These are phyloP conservation scores for Fusarium globosum DNA, from an alignment of 2,329 filamentous ascomycete genomes.

Conservation along the genomic window DNA sequence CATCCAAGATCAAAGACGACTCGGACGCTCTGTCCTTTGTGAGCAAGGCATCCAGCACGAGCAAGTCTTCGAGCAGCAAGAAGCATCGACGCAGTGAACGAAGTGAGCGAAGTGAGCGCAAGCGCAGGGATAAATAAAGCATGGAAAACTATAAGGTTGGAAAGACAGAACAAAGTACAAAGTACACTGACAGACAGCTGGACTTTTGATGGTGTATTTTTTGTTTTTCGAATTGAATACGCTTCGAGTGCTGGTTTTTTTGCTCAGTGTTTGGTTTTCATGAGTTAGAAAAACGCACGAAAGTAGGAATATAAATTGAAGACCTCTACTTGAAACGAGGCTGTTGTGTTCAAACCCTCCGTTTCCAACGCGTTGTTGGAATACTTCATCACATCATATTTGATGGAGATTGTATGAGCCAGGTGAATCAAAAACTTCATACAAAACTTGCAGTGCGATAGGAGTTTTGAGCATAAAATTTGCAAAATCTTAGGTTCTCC, in stretches of 20 bases:
- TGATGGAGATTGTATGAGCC: fast-evolving
- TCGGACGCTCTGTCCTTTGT: slow-evolving; percentile 9
- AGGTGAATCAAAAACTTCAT: fast-evolving
- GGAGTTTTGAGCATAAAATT: not conserved
- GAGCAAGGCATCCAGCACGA: slow-evolving; percentile 20
- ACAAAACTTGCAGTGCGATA: fast-evolving
- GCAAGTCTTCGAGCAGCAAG: slow-evolving; percentile 26
- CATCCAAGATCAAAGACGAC: slow-evolving; percentile 17
- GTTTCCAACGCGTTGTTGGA: too few relatives aligned
- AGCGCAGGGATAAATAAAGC: slow-evolving; percentile 31
- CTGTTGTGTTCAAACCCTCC: not conserved
- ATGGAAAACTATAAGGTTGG: slow-evolving; percentile 6
- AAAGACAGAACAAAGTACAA: slow-evolving; percentile 30
- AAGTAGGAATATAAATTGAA: slow-evolving; percentile 21
- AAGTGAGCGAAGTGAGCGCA: slow-evolving; percentile 26
- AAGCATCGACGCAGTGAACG: slow-evolving; percentile 33
- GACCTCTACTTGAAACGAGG: not conserved
- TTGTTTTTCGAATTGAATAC: slow-evolving; percentile 16
- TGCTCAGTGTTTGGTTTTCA: not conserved
- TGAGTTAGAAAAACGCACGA: slow-evolving; percentile 1
- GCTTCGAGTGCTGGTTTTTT: slow-evolving; percentile 15
- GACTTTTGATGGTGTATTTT: slow-evolving; percentile 32
- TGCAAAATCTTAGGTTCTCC: not conserved
- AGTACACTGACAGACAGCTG: slow-evolving; percentile 27
- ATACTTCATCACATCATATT: not conserved